phyloP scores from a whole-genome alignment of 192 early-diverging fungal species.

The Coemansia sp. region DNA sequence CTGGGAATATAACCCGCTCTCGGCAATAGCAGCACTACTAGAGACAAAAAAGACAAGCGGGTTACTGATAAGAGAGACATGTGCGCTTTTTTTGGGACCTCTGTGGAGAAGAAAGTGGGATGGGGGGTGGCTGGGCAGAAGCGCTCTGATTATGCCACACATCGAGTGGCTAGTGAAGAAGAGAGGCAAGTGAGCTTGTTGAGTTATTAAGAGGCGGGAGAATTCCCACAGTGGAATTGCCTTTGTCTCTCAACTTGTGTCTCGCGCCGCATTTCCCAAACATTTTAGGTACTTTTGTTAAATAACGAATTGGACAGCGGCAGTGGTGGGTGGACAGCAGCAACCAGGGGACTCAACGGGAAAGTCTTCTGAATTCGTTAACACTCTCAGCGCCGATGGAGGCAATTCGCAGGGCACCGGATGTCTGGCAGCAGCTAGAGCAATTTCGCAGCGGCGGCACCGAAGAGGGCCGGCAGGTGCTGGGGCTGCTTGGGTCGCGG shows the following conservation, averaged over 20 bases:
- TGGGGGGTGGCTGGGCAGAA: not conserved
- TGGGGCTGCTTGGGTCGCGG: conserved; percentile 49
- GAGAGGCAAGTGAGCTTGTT: not conserved
- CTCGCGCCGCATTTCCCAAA: not conserved
- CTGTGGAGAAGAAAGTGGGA: not conserved
- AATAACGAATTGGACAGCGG: not conserved
- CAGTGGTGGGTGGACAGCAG: not conserved
- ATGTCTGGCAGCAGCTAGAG: conserved; percentile 54
- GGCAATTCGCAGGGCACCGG: conserved; percentile 14
- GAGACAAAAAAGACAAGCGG: not conserved
- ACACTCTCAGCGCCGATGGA: conserved; percentile 4
- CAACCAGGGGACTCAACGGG: not conserved
- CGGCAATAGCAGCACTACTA: not conserved
- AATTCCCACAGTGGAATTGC: not conserved
- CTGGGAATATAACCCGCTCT: not conserved
- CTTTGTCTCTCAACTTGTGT: not conserved
- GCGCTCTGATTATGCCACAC: not conserved
- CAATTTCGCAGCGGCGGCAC: conserved; percentile 17
- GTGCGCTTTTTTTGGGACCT: not conserved
- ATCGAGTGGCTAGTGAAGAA: not conserved
- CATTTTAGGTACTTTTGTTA: not conserved
- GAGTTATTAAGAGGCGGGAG: not conserved
- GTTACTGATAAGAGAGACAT: not conserved
- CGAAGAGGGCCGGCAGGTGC: conserved; percentile 31
- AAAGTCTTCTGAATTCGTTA: not conserved